Evolutionary conservation across 768 basidiomycete genomes (phyloP), one percentile per base, ranked within the genome.

Genomic region (Pulveroboletus sp.): DNA sequence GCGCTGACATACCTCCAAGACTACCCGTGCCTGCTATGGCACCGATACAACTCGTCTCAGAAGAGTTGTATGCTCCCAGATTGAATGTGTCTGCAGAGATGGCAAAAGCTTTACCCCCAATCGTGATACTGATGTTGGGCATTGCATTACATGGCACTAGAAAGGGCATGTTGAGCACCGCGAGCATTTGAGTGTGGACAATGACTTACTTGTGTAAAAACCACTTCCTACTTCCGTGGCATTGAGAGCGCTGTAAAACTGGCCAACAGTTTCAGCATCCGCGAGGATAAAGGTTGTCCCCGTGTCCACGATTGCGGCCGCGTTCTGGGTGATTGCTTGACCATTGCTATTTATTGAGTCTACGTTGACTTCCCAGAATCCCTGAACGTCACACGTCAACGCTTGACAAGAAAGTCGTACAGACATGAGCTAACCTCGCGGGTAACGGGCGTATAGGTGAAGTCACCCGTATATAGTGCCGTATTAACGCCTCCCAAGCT

Each of bases 211-310:
- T n/a, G 72, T 68, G 52, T 79, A 74, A 45, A 62, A 59, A 31
- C 74, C 74, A 2, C 44, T n/a, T 1, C 61, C 66, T 13, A 69
- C 32, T 9, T 47, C 27, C 19, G 68, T 62, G 12, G 64, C 72
- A 7, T 64, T 65, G 35, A 73, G 40, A 4, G 52, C 27, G 19
- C 42, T 45, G 40, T 71, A 72, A 23, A 74, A 62, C 42, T 59
- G 52, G 7, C 36, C 43, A 5, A 72, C 69, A 24, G 71, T 73
- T 7, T 43, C 43, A 2, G 61, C 42, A 39, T 78, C 75, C 9
- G 74, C 75, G 35, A 83, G 63, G 33, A 74, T 65, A 24, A 69
- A 43, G 3, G 71, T 63, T 5, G 72, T 72, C 43, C 78, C 83
- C 49, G 76, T 82, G 65, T 84, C 82, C 47, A 84, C 70, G 17